These are phyloP conservation scores for Elsinoe ampelina DNA, from an alignment of 2,329 filamentous ascomycete species.

Conservation along the genomic window DNA sequence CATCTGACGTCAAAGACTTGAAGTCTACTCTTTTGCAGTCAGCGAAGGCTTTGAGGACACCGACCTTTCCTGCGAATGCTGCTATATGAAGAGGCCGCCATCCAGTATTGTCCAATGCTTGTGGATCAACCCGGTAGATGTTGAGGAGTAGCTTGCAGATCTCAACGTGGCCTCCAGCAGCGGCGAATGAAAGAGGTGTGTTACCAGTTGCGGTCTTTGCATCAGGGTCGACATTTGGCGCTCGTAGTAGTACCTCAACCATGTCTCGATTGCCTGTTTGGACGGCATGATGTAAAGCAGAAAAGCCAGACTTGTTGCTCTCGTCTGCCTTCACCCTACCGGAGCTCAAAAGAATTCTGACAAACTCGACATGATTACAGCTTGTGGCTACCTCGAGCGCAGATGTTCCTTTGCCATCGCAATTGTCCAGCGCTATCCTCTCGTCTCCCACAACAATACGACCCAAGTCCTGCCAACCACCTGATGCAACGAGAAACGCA, in stretches of 20 bases:
- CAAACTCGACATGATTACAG: background rate
- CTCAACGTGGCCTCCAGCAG: background rate
- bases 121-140: background rate
- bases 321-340: background rate
- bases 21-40: background rate
- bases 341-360: background rate
- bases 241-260: background rate
- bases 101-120: background rate
- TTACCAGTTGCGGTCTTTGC: background rate
- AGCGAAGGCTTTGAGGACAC: background rate
- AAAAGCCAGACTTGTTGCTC: background rate
- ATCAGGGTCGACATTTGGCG: background rate
- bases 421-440: background rate
- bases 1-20: background rate
- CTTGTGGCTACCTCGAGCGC: background rate
- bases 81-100: background rate
- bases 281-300: background rate
- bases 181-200: background rate
- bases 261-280: background rate
- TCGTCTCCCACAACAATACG: background rate
- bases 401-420: background rate
- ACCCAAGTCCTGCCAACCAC: background rate
- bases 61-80: background rate
- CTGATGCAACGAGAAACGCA: background rate
- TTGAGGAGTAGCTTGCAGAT: background rate